Evolutionary conservation across 495 filamentous ascomycete species (phyloP), one percentile per base, ranked within the genome.

Genomic region (Neurospora sp.): DNA sequence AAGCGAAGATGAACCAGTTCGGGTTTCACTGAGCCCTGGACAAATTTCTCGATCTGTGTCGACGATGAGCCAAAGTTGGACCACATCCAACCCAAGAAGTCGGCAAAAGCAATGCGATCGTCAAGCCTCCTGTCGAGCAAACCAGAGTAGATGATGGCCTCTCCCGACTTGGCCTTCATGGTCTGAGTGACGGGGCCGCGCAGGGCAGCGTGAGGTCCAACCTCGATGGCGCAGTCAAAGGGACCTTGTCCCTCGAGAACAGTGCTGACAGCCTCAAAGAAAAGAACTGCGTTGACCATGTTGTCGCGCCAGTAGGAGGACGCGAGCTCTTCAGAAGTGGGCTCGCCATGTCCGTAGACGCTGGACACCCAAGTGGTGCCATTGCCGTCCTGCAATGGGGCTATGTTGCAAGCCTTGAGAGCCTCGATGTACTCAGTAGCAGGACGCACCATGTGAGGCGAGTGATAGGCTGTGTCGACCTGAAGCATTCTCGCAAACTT

Each of bases 391-490:
- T 47, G 14, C 4, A 59, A 41, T 6, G 79, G 75, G 0, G 38
- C 16, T 10, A 86, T 76, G 12, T 72, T 69, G 44, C 81, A 81
- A 8, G 59, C 69, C 0, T 41, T 16, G 38, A 87, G 69, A 1
- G 72, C 69, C 31, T 81, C 45, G 18, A 81, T 40, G 74, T 90
- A 91, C 31, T 80, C 71, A 4, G 45, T 71, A 0, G 82, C 80
- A 35, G 86, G 75, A 16, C 39, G 41, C 0, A 76, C 39, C 89
- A 92, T 91, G 73, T 88, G 88, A 1, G 83, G 84, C 0, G 88
- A 89, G 75, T 91, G 90, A 72, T 92, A 92, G 0, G 90, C 90
- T 1, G 82, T 85, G 40, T 86, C 82, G 6, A 89, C 83, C 16
- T 74, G 71, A 2, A 90, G 75, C 31, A 80, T 3, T 10, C 84